Evolutionary conservation across 768 basidiomycete genomes (phyloP).

Genomic region (Peribolospora baueri): DNA sequence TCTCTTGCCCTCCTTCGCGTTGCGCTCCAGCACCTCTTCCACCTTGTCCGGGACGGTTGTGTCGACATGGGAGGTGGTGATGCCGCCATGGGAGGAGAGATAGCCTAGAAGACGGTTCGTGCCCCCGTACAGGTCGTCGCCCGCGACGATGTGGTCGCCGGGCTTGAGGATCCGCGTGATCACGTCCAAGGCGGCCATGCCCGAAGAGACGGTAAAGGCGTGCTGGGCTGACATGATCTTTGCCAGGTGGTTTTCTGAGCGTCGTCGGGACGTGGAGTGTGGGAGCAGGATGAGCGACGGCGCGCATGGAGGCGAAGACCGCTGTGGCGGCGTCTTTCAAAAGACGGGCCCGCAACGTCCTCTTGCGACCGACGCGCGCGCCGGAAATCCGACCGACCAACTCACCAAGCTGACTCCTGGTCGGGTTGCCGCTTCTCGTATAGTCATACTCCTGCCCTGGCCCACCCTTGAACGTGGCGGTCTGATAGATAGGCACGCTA

Average conservation of each 20-base stretch:
- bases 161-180: conserved; percentile 85
- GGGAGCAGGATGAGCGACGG: neutral
- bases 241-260: conserved; percentile 77
- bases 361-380: neutral
- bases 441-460: conserved; percentile 67
- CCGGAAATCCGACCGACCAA: neutral
- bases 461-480: conserved; percentile 90
- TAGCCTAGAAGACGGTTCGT: conserved; percentile 86
- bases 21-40: conserved; percentile 28
- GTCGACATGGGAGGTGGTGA: conserved; percentile 77
- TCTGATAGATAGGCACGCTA: conserved; percentile 92
- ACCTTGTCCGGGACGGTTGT: conserved; percentile 51
- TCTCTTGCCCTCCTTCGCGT: conserved; percentile 25
- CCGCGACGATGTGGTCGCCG: conserved; percentile 76
- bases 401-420: conserved; percentile 74
- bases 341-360: neutral
- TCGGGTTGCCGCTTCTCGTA: conserved; percentile 84
- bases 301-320: neutral
- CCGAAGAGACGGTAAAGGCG: conserved; percentile 80
- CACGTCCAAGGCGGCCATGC: conserved; percentile 92
- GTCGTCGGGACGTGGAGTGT: neutral
- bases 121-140: conserved; percentile 87
- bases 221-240: conserved; percentile 81
- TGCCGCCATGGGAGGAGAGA: conserved; percentile 61
- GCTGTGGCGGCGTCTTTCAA: neutral